These are phyloP conservation scores for Corylus avellana DNA, from an alignment of 306 rosid genomes.

Conservation along the genomic window DNA sequence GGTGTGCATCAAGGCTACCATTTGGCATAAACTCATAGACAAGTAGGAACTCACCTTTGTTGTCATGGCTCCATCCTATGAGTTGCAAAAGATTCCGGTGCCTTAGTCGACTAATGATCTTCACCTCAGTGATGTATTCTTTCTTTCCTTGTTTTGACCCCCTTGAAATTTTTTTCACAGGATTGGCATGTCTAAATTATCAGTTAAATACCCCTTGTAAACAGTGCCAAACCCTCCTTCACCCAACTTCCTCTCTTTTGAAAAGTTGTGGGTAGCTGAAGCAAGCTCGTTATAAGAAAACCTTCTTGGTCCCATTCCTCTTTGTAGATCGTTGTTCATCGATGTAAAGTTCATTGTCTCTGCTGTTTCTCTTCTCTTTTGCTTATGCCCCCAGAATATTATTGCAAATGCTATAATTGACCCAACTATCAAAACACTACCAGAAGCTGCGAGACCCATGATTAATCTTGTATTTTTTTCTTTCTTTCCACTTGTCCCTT, in stretches of 20 bases:
- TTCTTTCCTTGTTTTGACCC: slow-evolving; percentile 14
- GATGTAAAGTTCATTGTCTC: not conserved
- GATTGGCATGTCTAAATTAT: not conserved
- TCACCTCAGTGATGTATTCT: slow-evolving; percentile 12
- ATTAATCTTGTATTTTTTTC: not conserved
- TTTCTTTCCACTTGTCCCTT: not conserved
- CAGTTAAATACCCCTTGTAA: not conserved
- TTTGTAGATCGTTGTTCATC: slow-evolving; percentile 2
- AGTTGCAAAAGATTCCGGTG: slow-evolving; percentile 14
- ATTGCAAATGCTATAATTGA: not conserved
- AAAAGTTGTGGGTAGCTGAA: not conserved
- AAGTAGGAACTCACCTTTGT: slow-evolving; percentile 9
- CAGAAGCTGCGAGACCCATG: not conserved
- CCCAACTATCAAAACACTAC: not conserved
- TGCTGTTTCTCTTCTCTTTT: not conserved
- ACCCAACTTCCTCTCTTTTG: not conserved
- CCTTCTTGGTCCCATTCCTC: slow-evolving; percentile 25
- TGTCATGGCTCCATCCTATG: slow-evolving; percentile 17
- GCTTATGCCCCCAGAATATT: not conserved
- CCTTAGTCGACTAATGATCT: not conserved
- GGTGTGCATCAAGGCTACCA: slow-evolving; percentile 13
- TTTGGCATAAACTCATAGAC: slow-evolving; percentile 9
- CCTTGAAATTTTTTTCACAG: slow-evolving; percentile 15
- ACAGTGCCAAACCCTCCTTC: slow-evolving; percentile 11
- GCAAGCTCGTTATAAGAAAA: slow-evolving; percentile 1